Evolutionary conservation across 805 yeast genomes (phyloP).

Genomic region (Nakazawaea ernobii): DNA sequence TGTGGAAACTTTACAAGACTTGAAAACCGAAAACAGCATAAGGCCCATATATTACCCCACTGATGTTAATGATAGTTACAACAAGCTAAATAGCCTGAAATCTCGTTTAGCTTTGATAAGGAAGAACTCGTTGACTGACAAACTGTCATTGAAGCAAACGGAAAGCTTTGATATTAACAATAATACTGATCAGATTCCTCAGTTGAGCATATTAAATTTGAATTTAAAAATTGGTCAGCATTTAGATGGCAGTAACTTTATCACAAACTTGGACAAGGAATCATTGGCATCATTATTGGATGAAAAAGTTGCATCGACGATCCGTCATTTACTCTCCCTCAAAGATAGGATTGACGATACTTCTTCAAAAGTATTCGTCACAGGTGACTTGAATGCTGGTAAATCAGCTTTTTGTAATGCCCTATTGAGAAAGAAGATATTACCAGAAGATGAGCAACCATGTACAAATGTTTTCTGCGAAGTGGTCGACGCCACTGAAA

Average conservation of each 20-base stretch:
- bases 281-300: slow-evolving; percentile 67
- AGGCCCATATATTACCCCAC: slow-evolving; percentile 64
- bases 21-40: slow-evolving; percentile 48
- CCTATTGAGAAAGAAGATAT: slow-evolving; percentile 61
- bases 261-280: slow-evolving; percentile 56
- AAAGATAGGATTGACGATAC: slow-evolving; percentile 86
- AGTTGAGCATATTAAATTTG: slow-evolving; percentile 58
- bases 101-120: slow-evolving; percentile 51
- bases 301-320: slow-evolving; percentile 57
- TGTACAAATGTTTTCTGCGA: slow-evolving; percentile 96
- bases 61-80: slow-evolving; percentile 24
- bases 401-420: slow-evolving; percentile 96
- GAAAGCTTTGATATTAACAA: slow-evolving; percentile 10
- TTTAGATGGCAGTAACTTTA: slow-evolving; percentile 32
- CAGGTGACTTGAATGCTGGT: slow-evolving; percentile 97
- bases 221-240: slow-evolving; percentile 50
- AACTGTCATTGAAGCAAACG: slow-evolving; percentile 12
- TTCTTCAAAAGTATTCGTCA: slow-evolving; percentile 87
- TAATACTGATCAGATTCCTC: slow-evolving; percentile 19
- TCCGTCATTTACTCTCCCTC: slow-evolving; percentile 63
- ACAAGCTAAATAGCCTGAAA: slow-evolving; percentile 38
- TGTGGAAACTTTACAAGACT: slow-evolving; percentile 41
- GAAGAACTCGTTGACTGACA: slow-evolving; percentile 27
- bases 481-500: slow-evolving; percentile 77
- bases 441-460: slow-evolving; percentile 98